phyloP scores from a whole-genome alignment of 495 filamentous ascomycete genomes.

The Amphirosellinia nigrospora region DNA sequence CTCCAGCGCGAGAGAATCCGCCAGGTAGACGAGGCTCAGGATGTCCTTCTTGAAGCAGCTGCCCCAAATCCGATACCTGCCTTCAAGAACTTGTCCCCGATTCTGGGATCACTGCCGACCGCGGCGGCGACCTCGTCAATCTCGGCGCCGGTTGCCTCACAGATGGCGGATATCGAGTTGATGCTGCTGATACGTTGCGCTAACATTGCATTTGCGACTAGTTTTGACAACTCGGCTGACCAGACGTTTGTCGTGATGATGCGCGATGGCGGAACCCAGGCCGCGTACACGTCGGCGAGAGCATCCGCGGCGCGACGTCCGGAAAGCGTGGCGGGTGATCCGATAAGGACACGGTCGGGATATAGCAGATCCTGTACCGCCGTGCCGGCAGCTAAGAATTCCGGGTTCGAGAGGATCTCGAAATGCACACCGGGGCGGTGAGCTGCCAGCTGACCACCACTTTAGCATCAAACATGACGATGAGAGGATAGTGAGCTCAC shows the following conservation, averaged over 20 bases:
- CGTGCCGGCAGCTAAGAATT: conserved; percentile 82
- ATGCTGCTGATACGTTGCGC: conserved; percentile 85
- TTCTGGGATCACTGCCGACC: conserved; percentile 73
- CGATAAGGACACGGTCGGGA: conserved; percentile 82
- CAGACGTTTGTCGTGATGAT: conserved; percentile 78
- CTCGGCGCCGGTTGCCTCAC: conserved; percentile 78
- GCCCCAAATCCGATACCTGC: conserved; percentile 79
- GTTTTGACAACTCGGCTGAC: conserved; percentile 81
- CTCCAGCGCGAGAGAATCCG: conserved; percentile 69
- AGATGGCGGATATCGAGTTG: conserved; percentile 81
- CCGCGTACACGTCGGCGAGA: conserved; percentile 68
- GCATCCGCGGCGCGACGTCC: conserved; percentile 67
- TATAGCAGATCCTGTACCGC: conserved; percentile 71
- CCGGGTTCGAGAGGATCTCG: conserved; percentile 83
- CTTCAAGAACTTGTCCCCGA: conserved; percentile 77
- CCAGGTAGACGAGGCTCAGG: conserved; percentile 75
- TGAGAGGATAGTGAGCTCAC: conserved; percentile 45
- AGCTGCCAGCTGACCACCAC: background rate
- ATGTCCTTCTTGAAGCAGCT: conserved; percentile 87
- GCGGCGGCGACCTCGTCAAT: conserved; percentile 73
- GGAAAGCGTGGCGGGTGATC: conserved; percentile 61
- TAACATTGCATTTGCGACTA: conserved; percentile 81
- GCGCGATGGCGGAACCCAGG: conserved; percentile 70
- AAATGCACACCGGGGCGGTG: conserved; percentile 65
- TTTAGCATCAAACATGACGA: background rate